Evolutionary conservation across 1,139 yeast genomes (phyloP), one percentile per base, ranked within the genome.

Genomic region (Trichomonascaceae sp.): DNA sequence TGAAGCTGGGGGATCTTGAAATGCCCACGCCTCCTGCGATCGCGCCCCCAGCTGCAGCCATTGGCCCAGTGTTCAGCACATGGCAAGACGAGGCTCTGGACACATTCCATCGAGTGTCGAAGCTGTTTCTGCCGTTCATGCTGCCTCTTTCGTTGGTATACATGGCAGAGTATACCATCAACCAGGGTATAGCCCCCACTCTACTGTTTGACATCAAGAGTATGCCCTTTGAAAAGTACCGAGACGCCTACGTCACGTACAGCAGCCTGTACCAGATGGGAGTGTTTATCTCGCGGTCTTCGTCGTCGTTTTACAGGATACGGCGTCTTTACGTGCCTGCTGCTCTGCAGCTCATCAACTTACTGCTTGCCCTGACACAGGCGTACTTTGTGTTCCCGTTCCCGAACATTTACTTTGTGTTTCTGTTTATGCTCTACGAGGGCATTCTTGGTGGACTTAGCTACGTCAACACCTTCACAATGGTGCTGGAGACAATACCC

Each of bases 221-320:
- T 6, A 65, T 80, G 52, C 92, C 93, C 0, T 81, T 85, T 50
- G 52, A 62, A 3, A 62, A 70, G 15, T 82, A 71, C 53, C 65
- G 97, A 42, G 98, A 89, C 47, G 78, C 82, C 5, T 89, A 89
- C 52, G 97, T 89, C 16, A 76, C 85, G 0, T 89, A 89, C 51
- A 93, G 95, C n/a, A 79, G 93, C 4, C 55, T 87, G 2, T 89
- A 89, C 51, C 97, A 89, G 53, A 54, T 84, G 5, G 98, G 98
- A 5, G 98, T 89, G 0, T 84, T 87, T 48, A 68, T 89, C 1
- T 84, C 96, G 2, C 64, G 97, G 37, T 80, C 96, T 0, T 81
- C 94, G 1, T 75, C 82, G 1, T 65, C 74, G 5, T 65, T 76
- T 38, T 48, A 81, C 25, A 59, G 93, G 31, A 57, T 85, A 29